phyloP scores from a whole-genome alignment of 2,329 filamentous ascomycete species.

The Didymosphaeria variabile region DNA sequence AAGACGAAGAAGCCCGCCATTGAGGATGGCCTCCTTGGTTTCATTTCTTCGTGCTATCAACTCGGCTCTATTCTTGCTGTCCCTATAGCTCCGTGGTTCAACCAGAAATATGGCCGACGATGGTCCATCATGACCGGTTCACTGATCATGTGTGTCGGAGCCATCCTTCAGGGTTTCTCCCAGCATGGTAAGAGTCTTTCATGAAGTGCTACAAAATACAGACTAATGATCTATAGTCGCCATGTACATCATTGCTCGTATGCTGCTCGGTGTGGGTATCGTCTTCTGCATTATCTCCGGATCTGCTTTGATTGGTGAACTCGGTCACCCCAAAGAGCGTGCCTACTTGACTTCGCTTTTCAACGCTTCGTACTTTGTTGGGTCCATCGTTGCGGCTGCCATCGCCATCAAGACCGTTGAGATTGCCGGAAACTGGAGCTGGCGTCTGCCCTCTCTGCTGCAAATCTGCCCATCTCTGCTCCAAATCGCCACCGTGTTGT shows the following conservation, averaged over 20 bases:
- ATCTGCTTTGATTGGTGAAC: constrained; percentile 66
- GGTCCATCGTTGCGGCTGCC: constrained; percentile 58
- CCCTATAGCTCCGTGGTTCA: constrained; percentile 44
- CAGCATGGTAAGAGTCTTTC: constrained; percentile 36
- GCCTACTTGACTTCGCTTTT: constrained; percentile 68
- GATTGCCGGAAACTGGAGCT: constrained; percentile 56
- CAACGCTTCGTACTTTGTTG: constrained; percentile 67
- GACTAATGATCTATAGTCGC: constrained; percentile 39
- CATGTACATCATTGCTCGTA: constrained; percentile 69
- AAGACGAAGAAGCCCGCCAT: constrained; percentile 32
- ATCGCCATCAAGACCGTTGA: constrained; percentile 60
- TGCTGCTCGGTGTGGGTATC: constrained; percentile 70
- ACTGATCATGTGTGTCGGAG: constrained; percentile 66
- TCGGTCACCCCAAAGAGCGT: constrained; percentile 69
- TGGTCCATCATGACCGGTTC: constrained; percentile 67
- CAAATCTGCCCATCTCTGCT: constrained; percentile 60
- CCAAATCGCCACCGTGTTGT: constrained; percentile 50
- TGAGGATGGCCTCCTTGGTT: constrained; percentile 39
- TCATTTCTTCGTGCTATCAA: constrained; percentile 48
- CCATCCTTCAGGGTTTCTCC: constrained; percentile 65
- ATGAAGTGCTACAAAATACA: not conserved
- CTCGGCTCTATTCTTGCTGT: constrained; percentile 47
- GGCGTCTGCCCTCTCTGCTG: constrained; percentile 60
- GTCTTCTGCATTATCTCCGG: constrained; percentile 68
- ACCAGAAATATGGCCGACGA: constrained; percentile 60